Base-by-base conservation (phyloP, 768 basidiomycete genomes). In the Hericium rajendrae region DNA sequence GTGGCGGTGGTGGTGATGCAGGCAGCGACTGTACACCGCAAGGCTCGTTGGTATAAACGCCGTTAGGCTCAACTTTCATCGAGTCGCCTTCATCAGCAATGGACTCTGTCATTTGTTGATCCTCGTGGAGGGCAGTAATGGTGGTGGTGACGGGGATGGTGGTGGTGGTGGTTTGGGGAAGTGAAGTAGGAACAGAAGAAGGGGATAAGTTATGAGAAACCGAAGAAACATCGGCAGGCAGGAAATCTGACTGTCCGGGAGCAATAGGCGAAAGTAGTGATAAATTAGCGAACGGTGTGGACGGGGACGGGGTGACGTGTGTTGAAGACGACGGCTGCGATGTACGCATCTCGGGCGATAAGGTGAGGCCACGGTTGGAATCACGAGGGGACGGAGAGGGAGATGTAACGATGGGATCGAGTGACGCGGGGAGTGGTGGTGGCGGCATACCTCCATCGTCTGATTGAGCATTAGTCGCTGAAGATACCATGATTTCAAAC, bases 281-380 rank as follows among this genome's bases (percentile, higher is more conserved):
- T 40, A 83, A 70, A 52, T 76, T 78, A 48, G 82, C 76, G 58
- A 83, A 83, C 0, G 78, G 72, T 3, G 70, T 66, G 0, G 80
- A 53, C 32, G 61, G 51, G 20, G 65, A 53, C 9, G 56, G 38
- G 37, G 64, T 51, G 2, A 59, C 59, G 22, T 48, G 62, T 10
- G 40, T 20, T 37, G 53, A 13, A 6, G 54, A 41, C 3, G 40
- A 28, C 3, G 52, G 12, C 16, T 49, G 49, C 12, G 53, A 12
- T 28, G 46, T 51, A 37, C 24, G 51, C n/a, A 48, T 49, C 22
- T 49, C 55, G 53, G 43, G 64, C 13, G 48, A 60, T 54, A 32
- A 18, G 63, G 57, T 22, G 57, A 61, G 28, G 55, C 55, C 28
- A 63, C 8, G 59, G 56, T n/a, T 51, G 51, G 22, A 24, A 46